phyloP scores from a whole-genome alignment of 495 filamentous ascomycete species.

The Podospora pseudoanserina region DNA sequence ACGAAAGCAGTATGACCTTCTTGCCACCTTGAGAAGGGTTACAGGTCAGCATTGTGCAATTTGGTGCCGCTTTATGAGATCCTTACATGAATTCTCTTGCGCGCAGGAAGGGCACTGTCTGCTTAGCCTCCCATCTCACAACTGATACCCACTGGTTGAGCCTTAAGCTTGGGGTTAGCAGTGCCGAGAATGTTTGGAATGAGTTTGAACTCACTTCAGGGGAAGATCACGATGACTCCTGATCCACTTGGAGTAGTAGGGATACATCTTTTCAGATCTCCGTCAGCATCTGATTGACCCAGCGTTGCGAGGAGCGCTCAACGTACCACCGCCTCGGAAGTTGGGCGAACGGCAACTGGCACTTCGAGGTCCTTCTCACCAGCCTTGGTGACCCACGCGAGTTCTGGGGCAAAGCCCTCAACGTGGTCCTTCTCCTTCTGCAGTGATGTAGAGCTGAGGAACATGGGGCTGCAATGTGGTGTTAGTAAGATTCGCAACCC shows the following conservation, averaged over 20 bases:
- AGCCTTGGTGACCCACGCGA: conserved; percentile 97
- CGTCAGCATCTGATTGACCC: no score
- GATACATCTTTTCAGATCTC: conserved; percentile 50
- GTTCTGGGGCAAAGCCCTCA: conserved; percentile 94
- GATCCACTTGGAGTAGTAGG: conserved; percentile 64
- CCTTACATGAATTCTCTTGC: conserved; percentile 76
- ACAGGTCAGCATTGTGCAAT: no score
- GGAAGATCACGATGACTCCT: conserved; percentile 90
- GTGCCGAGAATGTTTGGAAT: neutral
- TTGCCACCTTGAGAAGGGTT: conserved; percentile 59
- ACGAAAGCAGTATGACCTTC: conserved; percentile 96
- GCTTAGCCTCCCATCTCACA: conserved; percentile 97
- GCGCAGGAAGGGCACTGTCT: conserved; percentile 90
- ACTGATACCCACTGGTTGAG: conserved; percentile 99
- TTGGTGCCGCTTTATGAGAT: no score
- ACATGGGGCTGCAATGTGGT: conserved; percentile 57
- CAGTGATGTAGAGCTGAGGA: conserved; percentile 84
- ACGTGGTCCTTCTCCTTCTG: conserved; percentile 95
- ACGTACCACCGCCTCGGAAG: conserved; percentile 70
- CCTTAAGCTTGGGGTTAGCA: conserved; percentile 30
- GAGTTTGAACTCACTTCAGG: conserved; percentile 36
- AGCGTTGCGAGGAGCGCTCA: no score
- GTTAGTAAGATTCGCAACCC: neutral
- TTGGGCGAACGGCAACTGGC: conserved; percentile 93
- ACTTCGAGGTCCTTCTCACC: conserved; percentile 89